Conservation (phyloP, 495 filamentous ascomycete species). For the Penicillium angulare region DNA sequence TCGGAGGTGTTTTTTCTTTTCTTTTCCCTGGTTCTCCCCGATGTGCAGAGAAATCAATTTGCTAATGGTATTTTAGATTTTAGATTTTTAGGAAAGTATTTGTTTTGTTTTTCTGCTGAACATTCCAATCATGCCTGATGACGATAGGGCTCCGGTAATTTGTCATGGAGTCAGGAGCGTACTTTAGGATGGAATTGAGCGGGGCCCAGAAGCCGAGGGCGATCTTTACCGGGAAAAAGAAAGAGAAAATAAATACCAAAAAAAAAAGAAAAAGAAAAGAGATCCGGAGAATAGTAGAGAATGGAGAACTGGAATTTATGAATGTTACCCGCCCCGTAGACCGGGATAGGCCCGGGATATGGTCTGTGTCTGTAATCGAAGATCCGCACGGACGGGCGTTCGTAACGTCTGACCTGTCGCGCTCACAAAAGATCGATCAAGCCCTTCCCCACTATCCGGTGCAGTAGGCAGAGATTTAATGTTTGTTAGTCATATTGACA, state of each 20-base stretch:
- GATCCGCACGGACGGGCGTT: slow-evolving; percentile 9
- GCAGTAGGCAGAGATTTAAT: too few species aligned
- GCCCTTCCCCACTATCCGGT: background rate
- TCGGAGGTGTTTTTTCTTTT: too few species aligned
- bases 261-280: background rate
- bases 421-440: slow-evolving; percentile 9
- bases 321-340: slow-evolving; percentile 17
- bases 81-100: too few species aligned
- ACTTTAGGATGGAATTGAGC: too few species aligned
- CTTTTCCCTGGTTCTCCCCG: background rate
- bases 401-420: slow-evolving; percentile 17
- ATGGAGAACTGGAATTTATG: slow-evolving; percentile 15
- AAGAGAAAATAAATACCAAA: background rate
- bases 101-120: slow-evolving; percentile 4
- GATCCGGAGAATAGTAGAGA: slow-evolving; percentile 11
- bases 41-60: too few species aligned
- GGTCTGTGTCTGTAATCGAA: background rate
- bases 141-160: slow-evolving; percentile 13
- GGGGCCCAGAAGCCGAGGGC: slow-evolving; percentile 1
- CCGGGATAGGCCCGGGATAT: background rate
- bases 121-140: slow-evolving; percentile 20
- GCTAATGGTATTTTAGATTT: background rate
- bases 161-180: slow-evolving; percentile 5
- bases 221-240: slow-evolving; percentile 2
- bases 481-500: too few species aligned